A percentile compares a stretch with the other conserved stretches of the same genome.
phyloP scores from a whole-genome alignment of 768 basidiomycete genomes.

The Tylopilus sp. region DNA sequence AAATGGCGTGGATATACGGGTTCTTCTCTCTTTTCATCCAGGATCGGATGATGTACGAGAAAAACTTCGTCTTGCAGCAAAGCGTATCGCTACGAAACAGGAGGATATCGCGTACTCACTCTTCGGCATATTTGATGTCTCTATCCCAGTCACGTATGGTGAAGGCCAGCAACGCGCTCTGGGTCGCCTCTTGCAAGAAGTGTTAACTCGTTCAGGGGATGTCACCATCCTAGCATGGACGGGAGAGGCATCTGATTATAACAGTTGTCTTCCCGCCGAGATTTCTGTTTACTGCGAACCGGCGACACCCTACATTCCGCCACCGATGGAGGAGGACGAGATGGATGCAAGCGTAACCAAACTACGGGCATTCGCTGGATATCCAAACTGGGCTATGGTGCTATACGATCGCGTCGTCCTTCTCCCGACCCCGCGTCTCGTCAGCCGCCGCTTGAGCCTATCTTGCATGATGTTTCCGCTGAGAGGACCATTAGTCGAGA shows the following conservation, averaged over 20 bases:
- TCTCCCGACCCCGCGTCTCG: not conserved
- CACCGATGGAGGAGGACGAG: not conserved
- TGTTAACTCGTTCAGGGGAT: not conserved
- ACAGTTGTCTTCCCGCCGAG: not conserved
- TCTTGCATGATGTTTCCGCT: not conserved
- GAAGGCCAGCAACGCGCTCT: not conserved
- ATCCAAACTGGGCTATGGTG: not conserved
- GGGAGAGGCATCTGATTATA: not conserved
- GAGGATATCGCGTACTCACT: not conserved
- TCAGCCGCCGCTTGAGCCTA: not conserved
- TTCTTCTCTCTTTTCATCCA: not conserved
- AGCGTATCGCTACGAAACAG: not conserved
- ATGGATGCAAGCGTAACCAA: not conserved
- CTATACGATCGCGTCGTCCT: not conserved
- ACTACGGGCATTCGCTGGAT: not conserved
- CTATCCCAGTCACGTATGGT: not conserved
- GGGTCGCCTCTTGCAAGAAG: not conserved
- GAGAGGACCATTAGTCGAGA: not conserved
- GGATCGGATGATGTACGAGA: not conserved
- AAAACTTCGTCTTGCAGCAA: not conserved
- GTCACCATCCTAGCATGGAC: not conserved
- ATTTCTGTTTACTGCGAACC: not conserved
- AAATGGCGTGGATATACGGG: no score
- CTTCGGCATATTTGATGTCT: not conserved
- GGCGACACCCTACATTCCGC: not conserved